phyloP scores from a whole-genome alignment of 2,329 filamentous ascomycete species.

The Cladosporium oxysporum region DNA sequence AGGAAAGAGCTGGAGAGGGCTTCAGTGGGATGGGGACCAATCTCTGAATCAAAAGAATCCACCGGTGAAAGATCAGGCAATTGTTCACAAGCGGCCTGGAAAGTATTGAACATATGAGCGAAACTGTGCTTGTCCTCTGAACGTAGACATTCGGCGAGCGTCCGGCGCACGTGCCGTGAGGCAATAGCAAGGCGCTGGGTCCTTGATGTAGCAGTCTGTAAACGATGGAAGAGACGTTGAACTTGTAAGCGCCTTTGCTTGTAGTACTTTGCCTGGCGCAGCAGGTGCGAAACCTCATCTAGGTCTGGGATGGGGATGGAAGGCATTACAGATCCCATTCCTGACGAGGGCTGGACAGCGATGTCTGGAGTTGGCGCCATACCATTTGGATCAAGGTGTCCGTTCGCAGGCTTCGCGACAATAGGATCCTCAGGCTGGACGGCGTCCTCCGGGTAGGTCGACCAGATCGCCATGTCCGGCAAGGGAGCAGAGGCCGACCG shows the following conservation, averaged over 20 bases:
- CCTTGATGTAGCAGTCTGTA: constrained; percentile 72
- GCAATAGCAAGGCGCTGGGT: constrained; percentile 58
- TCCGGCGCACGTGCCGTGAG: constrained; percentile 60
- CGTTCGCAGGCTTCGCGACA: neutral
- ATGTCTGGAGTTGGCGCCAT: neutral
- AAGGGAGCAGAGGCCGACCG: constrained; percentile 23
- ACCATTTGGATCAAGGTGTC: neutral
- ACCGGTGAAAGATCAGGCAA: neutral
- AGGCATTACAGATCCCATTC: neutral
- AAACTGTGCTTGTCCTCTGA: constrained; percentile 78
- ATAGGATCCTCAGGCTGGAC: neutral
- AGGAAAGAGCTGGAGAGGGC: constrained; percentile 38
- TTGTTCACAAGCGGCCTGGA: constrained; percentile 68
- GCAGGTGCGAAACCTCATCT: constrained; percentile 75
- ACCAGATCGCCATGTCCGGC: constrained; percentile 21
- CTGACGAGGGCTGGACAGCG: neutral
- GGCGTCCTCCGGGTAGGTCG: constrained; percentile 7
- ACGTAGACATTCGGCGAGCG: constrained; percentile 75
- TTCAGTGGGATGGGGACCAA: neutral
- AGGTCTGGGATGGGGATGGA: constrained; percentile 38
- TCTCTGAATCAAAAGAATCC: neutral
- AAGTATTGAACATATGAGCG: constrained; percentile 71
- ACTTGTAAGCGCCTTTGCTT: constrained; percentile 76
- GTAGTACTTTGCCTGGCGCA: constrained; percentile 77
- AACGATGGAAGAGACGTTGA: constrained; percentile 71